Conservation (phyloP, 495 filamentous ascomycete species). For the Annulohypoxylon bovei region DNA sequence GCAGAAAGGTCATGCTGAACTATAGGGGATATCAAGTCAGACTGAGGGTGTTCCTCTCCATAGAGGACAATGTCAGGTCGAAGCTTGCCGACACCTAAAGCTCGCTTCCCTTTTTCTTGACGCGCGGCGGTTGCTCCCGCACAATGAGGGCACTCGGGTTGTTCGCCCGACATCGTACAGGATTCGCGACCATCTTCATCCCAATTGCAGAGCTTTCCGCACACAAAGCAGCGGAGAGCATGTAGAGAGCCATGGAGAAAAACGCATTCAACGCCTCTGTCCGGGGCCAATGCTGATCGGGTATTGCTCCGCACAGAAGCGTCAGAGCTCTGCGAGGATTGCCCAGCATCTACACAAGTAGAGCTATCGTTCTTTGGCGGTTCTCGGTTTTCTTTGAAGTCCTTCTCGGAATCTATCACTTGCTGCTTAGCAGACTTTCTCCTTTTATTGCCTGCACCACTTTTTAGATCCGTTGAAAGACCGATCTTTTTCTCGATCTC, state of each 20-base stretch:
- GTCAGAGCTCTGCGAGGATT: constrained; percentile 31
- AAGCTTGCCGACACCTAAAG: constrained; percentile 67
- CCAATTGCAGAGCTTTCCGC: constrained; percentile 67
- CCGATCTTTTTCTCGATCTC: constrained; percentile 72
- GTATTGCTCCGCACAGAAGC: constrained; percentile 45
- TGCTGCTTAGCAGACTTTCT: constrained; percentile 40
- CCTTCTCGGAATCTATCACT: constrained; percentile 22
- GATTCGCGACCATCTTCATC: constrained; percentile 60
- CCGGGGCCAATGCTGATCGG: constrained; percentile 44
- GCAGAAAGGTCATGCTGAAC: constrained; percentile 70
- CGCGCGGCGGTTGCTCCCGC: constrained; percentile 63
- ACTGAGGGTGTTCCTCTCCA: constrained; percentile 75
- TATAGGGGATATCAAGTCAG: constrained; percentile 68
- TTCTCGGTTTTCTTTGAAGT: constrained; percentile 30
- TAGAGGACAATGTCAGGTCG: constrained; percentile 78
- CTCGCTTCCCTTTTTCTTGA: constrained; percentile 68
- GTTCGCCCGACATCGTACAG: constrained; percentile 63
- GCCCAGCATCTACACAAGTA: constrained; percentile 12
- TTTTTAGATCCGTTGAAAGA: constrained; percentile 61
- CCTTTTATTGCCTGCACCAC: constrained; percentile 66
- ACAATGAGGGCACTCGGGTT: constrained; percentile 72
- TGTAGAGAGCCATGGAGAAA: constrained; percentile 72
- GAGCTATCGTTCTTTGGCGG: constrained; percentile 1
- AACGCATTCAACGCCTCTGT: constrained; percentile 67
- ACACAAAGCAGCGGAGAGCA: constrained; percentile 69